Conservation (phyloP, 2,329 filamentous ascomycete genomes). For the Alternaria sp. region DNA sequence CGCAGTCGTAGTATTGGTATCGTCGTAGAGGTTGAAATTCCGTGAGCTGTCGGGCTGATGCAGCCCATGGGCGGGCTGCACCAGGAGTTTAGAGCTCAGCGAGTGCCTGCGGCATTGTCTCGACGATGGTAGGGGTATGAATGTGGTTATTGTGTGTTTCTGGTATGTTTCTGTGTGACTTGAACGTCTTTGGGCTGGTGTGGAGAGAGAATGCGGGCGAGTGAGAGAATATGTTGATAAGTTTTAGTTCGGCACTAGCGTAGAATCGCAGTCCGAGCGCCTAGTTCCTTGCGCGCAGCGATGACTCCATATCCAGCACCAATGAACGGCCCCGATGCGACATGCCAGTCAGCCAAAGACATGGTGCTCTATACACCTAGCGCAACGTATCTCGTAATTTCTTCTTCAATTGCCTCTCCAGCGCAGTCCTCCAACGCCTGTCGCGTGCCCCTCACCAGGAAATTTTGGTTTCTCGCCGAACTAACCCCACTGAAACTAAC, state of each 20-base stretch:
- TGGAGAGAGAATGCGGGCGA: slow-evolving; percentile 39
- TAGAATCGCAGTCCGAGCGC: slow-evolving; percentile 23
- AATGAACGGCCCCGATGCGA: slow-evolving; percentile 17
- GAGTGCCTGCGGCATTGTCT: slow-evolving; percentile 57
- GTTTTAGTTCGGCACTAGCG: slow-evolving; percentile 33
- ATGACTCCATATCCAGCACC: slow-evolving; percentile 30
- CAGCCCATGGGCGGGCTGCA: slow-evolving; percentile 22
- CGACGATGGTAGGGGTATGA: slow-evolving; percentile 48
- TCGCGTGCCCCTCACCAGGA: slow-evolving; percentile 34
- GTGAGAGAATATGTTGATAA: slow-evolving; percentile 29
- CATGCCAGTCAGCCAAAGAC: slow-evolving; percentile 11
- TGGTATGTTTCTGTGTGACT: slow-evolving; percentile 44
- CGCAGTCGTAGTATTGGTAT: slow-evolving; percentile 46
- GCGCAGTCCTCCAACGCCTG: slow-evolving; percentile 7
- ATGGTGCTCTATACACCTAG: not conserved
- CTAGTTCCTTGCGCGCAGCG: slow-evolving; percentile 18
- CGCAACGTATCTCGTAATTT: slow-evolving; percentile 3
- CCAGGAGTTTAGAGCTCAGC: slow-evolving; percentile 73
- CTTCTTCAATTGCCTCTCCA: not conserved
- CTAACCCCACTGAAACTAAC: slow-evolving; percentile 44
- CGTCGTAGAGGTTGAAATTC: slow-evolving; percentile 64
- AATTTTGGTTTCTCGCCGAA: slow-evolving; percentile 21
- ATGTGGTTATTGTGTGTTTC: slow-evolving; percentile 30
- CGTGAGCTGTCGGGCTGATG: slow-evolving; percentile 80
- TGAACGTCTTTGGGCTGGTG: slow-evolving; percentile 48